Evolutionary conservation across 2,329 filamentous ascomycete species (phyloP), one percentile per base, ranked within the genome.

Genomic region (Verticillium zaregamsianum): DNA sequence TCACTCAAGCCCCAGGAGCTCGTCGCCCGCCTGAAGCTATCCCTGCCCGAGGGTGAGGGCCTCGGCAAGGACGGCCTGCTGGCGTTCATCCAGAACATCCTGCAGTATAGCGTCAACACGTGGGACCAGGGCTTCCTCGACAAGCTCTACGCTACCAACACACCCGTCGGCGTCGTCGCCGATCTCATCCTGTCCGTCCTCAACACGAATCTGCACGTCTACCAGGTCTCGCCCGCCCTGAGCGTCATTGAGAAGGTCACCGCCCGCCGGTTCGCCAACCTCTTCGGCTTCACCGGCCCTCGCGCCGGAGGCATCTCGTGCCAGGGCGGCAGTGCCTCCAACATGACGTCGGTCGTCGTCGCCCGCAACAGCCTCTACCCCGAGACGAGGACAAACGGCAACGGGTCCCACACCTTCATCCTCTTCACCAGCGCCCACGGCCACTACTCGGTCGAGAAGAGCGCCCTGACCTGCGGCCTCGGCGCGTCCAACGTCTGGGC

Each of bases 51-150:
- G 2, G 76, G 74, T 3, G 73, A 81, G 45, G 88, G 85, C 8
- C 79, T 78, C 64, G 90, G 88, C 1, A 90, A 90, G 68, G 85
- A 90, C 54, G 94, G 93, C 0, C 78, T 97, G 35, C 78, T 97
- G 32, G 82, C 86, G 37, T 86, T 86, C 3, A 83, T 96, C 55
- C 79, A 87, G 66, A 84, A 87, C 63, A 82, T 97, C 23, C 81
- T 98, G 52, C 82, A 86, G 66, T 93, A 96, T 75, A 95, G 90
- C 70, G 94, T 98, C 71, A 99, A 99, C 77, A 97, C 94, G n/a
- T 98, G 93, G 91, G 91, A 96, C 71, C 93, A 97, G 76, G 94
- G 94, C 12, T 99, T 98, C 76, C 78, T 98, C 71, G 93, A 97
- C 77, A 98, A 99, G 78, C 81, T 98, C 20, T 98, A 97, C 75